phyloP scores from a whole-genome alignment of 2,329 filamentous ascomycete species.

The Penicillium sp. region DNA sequence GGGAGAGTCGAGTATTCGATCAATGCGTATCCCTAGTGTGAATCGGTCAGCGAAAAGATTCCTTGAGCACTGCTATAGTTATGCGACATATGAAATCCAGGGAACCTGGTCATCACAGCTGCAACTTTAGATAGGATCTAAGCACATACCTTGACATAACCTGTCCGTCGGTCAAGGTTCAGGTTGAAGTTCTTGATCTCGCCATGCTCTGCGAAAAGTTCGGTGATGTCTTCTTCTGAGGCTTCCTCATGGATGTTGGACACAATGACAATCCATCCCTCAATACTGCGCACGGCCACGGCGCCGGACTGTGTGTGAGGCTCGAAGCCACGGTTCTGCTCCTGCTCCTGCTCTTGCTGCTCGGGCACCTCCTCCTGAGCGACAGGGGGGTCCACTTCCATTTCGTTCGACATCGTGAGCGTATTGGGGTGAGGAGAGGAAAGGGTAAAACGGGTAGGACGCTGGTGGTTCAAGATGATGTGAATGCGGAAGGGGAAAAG shows the following conservation, averaged over 20 bases:
- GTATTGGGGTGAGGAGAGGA: slow-evolving; percentile 31
- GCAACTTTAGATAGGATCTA: background rate
- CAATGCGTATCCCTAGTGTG: slow-evolving; percentile 61
- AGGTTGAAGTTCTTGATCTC: slow-evolving; percentile 68
- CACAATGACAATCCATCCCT: slow-evolving; percentile 69
- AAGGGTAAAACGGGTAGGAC: background rate
- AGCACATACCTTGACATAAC: slow-evolving; percentile 63
- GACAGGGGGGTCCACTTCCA: slow-evolving; percentile 46
- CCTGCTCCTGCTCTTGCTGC: slow-evolving; percentile 33
- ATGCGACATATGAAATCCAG: background rate
- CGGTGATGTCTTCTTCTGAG: slow-evolving; percentile 65
- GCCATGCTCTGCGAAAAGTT: slow-evolving; percentile 66
- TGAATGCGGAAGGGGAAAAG: slow-evolving; percentile 14
- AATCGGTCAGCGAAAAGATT: slow-evolving; percentile 8
- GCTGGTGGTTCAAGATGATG: slow-evolving; percentile 1
- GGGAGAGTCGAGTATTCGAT: slow-evolving; percentile 65
- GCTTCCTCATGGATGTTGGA: slow-evolving; percentile 70
- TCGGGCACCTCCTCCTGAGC: slow-evolving; percentile 34
- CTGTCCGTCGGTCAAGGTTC: slow-evolving; percentile 65
- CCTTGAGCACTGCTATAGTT: background rate
- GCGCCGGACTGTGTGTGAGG: slow-evolving; percentile 46
- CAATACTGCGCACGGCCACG: slow-evolving; percentile 65
- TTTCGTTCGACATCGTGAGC: slow-evolving; percentile 43
- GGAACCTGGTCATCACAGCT: background rate
- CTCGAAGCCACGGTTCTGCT: slow-evolving; percentile 35